Evolutionary conservation across 73 alveolate genomes (phyloP).

Genomic region (Paramecium caudatum): DNA sequence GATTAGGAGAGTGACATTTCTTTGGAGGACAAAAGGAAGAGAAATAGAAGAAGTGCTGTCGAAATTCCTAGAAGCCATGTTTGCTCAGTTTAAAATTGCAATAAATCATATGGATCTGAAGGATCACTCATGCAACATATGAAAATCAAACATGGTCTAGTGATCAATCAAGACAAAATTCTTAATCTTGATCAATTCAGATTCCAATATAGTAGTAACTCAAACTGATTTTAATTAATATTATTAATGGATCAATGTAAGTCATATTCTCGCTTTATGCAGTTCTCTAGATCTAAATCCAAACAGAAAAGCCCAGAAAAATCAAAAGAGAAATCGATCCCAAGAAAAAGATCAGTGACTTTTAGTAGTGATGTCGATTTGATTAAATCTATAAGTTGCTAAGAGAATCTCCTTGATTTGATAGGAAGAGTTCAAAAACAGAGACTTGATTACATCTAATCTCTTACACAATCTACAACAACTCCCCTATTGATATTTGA

Average conservation of each 20-base stretch:
- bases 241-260: slow-evolving; percentile 33
- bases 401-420: slow-evolving; percentile 33
- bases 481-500: neutral
- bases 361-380: slow-evolving; percentile 1
- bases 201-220: slow-evolving; percentile 46
- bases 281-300: neutral
- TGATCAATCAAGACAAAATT: slow-evolving; percentile 43
- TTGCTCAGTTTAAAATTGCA: slow-evolving; percentile 61
- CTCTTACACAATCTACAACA: neutral
- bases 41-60: slow-evolving; percentile 74
- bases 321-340: neutral
- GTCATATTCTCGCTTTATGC: neutral
- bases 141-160: slow-evolving; percentile 70
- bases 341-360: slow-evolving; percentile 10
- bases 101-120: slow-evolving; percentile 76
- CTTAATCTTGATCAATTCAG: slow-evolving; percentile 42
- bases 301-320: neutral
- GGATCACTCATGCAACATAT: slow-evolving; percentile 75
- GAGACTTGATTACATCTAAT: neutral
- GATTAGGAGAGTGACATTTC: slow-evolving; percentile 56
- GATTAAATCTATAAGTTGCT: slow-evolving; percentile 10
- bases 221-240: slow-evolving; percentile 53
- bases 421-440: neutral
- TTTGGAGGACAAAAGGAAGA: slow-evolving; percentile 69
- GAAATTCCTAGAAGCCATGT: slow-evolving; percentile 73